Evolutionary conservation across 371 early-diverging fungal genomes (phyloP), one percentile per base, ranked within the genome.

Genomic region (Mucor saturninus): DNA sequence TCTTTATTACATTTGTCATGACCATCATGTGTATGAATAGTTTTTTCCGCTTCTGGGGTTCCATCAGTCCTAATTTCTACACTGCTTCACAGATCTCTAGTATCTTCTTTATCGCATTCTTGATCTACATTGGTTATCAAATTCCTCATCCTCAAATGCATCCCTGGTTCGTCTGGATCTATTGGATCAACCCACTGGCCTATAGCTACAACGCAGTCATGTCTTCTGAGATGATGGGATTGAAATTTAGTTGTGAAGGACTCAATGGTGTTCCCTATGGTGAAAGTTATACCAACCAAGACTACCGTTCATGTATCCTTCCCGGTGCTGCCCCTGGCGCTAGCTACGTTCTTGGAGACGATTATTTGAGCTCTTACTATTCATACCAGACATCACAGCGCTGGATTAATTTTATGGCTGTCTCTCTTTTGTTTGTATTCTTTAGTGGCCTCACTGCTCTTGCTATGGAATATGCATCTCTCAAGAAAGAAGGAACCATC

Each of bases 101-200:
- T 52, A 53, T 88, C 39, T 59, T 81, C 21, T 71, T 92, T 5
- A 58, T 90, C 56, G 73, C 84, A 26, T 65, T 77, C 53, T 76
- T 85, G 52, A 61, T 86, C n/a, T 85, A 89, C 61, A 77, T 77
- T 60, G 89, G 91, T 30, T 90, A 87, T 53, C 73, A 84, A 54
- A 81, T 88, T 49, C 86, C 87, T 21, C 82, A 81, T 48, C 54
- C 46, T 1, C 54, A 74, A 2, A 89, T 91, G 88, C 84, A 87
- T 63, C 86, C 85, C 39, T 89, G 88, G 86, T 75, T 91, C 15
- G 75, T 77, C 56, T 90, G 89, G 91, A 81, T 90, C 38, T 86
- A 82, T 29, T 90, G 86, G 83, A 80, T 89, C 53, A 85, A 83
- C 59, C 86, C 91, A 4, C 65, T 90, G n/a, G 79, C 87, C 0